Evolutionary conservation across 2,329 filamentous ascomycete genomes (phyloP), one percentile per base, ranked within the genome.

Genomic region (Biscogniauxia sp.): DNA sequence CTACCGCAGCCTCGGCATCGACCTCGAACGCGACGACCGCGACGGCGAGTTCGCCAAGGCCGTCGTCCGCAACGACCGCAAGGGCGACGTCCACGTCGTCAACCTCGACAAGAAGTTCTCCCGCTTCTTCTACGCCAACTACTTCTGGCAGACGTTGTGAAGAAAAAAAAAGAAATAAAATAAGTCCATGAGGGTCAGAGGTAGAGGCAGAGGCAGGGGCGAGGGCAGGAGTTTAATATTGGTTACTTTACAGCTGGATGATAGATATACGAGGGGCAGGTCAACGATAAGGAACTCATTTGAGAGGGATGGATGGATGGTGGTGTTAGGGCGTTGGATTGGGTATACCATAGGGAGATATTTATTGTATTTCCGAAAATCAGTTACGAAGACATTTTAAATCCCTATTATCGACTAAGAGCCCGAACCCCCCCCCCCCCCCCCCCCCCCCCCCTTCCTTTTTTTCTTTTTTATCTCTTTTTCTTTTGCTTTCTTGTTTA

Each of bases 71-170:
- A 97, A 96, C 73, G 88, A 88, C 62, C 84, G 87, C 66, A 94
- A 93, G 79, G 93, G 93, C 8, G 93, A 98, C 74, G 92, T 98
- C 56, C 92, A 97, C 74, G 91, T 98, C 55, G 89, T 99, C 62
- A 96, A 96, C 71, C 88, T 99, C 74, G 93, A 98, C 70, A 88
- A 90, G 69, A 96, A 95, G 78, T 93, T 97, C 75, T 94, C 91
- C 61, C 84, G 88, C 64, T 94, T 90, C 75, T 97, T 96, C 73
- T 97, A 97, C 72, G 92, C 93, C 20, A 96, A 97, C 70, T 96
- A 96, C 75, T 96, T 98, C 73, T 99, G 95, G 95, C 84, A 92
- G 70, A 94, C 88, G 28, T 81, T 97, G 74, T 96, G 80, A 75
- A 23, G 5, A 23, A 23, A 23, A 23, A 5, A 23, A 23, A 23